Percentiles rank a stretch among this genome's conserved stretches.
These are phyloP conservation scores for Pilatotrama ljubarskyi DNA, from an alignment of 768 basidiomycete species.

Conservation along the genomic window DNA sequence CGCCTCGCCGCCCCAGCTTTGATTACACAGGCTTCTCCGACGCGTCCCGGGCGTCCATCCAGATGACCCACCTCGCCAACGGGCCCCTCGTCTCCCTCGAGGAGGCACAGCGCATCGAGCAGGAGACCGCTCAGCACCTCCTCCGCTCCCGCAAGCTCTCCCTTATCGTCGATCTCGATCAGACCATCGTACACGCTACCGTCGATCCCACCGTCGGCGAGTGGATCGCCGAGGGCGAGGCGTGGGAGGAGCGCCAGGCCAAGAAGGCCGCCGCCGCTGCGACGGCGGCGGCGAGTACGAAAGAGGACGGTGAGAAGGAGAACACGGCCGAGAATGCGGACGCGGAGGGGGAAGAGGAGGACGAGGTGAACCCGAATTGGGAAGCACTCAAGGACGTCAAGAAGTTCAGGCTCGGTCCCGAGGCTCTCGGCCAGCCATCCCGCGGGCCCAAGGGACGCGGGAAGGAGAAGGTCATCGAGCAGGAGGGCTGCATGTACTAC, in stretches of 20 bases:
- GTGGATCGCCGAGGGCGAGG: conserved; percentile 87
- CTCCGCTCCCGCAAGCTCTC: conserved; percentile 77
- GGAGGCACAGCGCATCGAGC: conserved; percentile 88
- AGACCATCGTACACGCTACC: conserved; percentile 98
- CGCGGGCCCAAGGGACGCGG: conserved; percentile 50
- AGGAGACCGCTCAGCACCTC: conserved; percentile 77
- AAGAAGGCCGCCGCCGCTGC: conserved; percentile 33
- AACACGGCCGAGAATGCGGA: conserved; percentile 36
- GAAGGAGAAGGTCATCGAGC: conserved; percentile 66
- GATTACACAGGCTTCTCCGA: conserved; percentile 91
- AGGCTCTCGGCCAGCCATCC: conserved; percentile 53
- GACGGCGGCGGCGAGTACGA: conserved; percentile 11
- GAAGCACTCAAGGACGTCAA: conserved; percentile 88
- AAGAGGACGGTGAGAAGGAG: conserved; percentile 28
- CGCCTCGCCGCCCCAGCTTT: conserved; percentile 48
- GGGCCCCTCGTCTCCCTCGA: conserved; percentile 91
- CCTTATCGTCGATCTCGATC: conserved; percentile 97
- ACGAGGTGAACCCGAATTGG: conserved; percentile 88
- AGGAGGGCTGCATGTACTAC: conserved; percentile 91
- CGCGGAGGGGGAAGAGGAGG: conserved; percentile 30
- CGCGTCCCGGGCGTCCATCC: conserved; percentile 82
- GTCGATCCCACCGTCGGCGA: conserved; percentile 98
- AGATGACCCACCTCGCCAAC: conserved; percentile 91
- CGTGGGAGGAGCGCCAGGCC: conserved; percentile 67
- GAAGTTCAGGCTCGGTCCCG: conserved; percentile 85